Evolutionary conservation across 2,329 filamentous ascomycete species (phyloP), one percentile per base, ranked within the genome.

Genomic region (Aspergillus awamori): DNA sequence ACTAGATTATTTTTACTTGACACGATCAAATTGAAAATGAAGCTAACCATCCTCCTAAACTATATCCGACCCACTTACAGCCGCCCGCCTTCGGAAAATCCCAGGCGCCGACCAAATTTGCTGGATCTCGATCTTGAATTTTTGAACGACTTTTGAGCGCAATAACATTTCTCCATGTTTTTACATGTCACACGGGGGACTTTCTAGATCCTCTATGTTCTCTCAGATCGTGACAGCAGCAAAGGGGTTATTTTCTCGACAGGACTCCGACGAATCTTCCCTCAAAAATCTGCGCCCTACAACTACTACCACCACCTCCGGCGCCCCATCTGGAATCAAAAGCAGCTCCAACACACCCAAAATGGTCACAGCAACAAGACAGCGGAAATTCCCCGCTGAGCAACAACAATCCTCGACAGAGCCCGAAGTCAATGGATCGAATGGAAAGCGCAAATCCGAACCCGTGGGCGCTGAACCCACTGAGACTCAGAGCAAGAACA

Each of bases 171-270:
- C 59, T 64, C 58, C 66, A 59, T 52, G 49, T 41, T 13, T 38
- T 48, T 53, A 26, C 39, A 36, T 59, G 39, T 47, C 51, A 38
- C 30, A 53, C 51, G 51, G 51, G 33, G 30, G 43, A 26, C 53
- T 47, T 30, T 54, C 53, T 57, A n/a, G 33, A 57, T 55, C 57
- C 67, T 73, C 68, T 75, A 79, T 79, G 77, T 78, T 79, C 61
- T 74, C 77, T 52, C 72, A 79, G 38, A 47, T 79, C 57, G 72
- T 79, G 56, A 79, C 75, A 53, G 75, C 75, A 63, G 77, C 77
- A 62, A 78, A 77, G 68, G 76, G 77, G 67, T 63, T 79, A 64
- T 77, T 79, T 61, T 65, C 69, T 64, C 73, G 69, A 69, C 69
- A 70, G 52, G 70, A 75, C 26, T 63, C 71, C 60, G 61, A 71